A percentile compares a stretch with the other conserved stretches of the same genome.
These are phyloP conservation scores for Aspergillus sclerotioniger DNA, from an alignment of 495 filamentous ascomycete genomes.

Conservation along the genomic window DNA sequence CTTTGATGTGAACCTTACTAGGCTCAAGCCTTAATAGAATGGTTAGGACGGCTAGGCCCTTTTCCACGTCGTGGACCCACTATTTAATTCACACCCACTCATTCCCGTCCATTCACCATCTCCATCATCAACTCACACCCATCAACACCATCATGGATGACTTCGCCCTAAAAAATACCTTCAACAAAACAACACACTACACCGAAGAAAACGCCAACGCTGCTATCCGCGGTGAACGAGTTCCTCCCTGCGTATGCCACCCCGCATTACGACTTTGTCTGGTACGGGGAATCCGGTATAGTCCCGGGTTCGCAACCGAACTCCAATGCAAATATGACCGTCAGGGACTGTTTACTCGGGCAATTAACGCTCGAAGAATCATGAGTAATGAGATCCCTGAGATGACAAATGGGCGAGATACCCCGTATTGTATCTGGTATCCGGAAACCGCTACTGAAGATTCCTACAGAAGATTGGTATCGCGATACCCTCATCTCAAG, in stretches of 20 bases:
- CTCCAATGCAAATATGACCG: background rate
- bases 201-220: background rate
- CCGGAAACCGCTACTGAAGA: slow-evolving; percentile 33
- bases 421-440: slow-evolving; percentile 45
- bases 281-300: slow-evolving; percentile 25
- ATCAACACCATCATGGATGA: background rate
- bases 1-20: too few species aligned
- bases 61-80: too few species aligned
- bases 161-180: background rate
- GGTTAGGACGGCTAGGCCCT: too few species aligned
- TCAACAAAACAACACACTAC: background rate
- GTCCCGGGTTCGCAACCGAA: slow-evolving; percentile 11
- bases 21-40: too few species aligned
- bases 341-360: slow-evolving; percentile 7
- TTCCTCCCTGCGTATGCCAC: slow-evolving; percentile 8
- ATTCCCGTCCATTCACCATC: too few species aligned
- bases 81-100: too few species aligned
- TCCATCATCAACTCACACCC: too few species aligned
- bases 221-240: background rate
- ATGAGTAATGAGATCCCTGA: slow-evolving; percentile 14
- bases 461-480: slow-evolving; percentile 21
- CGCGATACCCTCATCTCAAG: slow-evolving; percentile 20
- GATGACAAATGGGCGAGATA: slow-evolving; percentile 20
- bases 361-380: slow-evolving; percentile 10
- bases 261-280: slow-evolving; percentile 17